Conservation (phyloP, 23 red algal species). For the Gracilaria gracilis region DNA sequence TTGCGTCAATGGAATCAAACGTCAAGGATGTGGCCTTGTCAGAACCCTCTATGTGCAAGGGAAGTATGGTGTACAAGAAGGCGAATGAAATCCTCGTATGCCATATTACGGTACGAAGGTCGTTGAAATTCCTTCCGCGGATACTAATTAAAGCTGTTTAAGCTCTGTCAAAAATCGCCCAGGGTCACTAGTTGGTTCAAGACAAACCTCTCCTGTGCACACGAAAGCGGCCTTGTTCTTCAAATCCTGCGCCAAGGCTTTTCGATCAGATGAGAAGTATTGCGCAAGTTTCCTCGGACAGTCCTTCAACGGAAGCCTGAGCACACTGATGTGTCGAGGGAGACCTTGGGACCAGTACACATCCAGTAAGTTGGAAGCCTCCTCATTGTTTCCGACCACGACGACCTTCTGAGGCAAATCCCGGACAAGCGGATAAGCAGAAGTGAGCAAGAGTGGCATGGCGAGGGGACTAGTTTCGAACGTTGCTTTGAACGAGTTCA, state of each 20-base stretch:
- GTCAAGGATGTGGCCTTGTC: background rate
- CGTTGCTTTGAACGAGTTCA: conserved; percentile 59
- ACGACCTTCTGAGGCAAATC: conserved; percentile 46
- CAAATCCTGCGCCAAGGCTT: background rate
- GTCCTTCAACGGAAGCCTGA: conserved; percentile 50
- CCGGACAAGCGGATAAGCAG: conserved; percentile 49
- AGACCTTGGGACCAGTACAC: conserved; percentile 60
- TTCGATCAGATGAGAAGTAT: conserved; percentile 22
- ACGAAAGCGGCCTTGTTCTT: conserved; percentile 57
- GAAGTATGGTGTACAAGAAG: background rate
- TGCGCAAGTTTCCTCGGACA: conserved; percentile 23
- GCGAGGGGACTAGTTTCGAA: conserved; percentile 65
- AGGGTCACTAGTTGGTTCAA: conserved; percentile 64
- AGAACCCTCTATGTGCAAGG: background rate
- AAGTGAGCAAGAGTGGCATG: conserved; percentile 70
- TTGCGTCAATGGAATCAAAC: no score
- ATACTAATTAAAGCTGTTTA: conserved; percentile 18
- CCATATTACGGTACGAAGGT: background rate
- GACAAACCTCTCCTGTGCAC: conserved; percentile 70
- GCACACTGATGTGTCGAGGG: conserved; percentile 49
- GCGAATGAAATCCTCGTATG: background rate
- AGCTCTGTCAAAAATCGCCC: conserved; percentile 53
- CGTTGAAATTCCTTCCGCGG: background rate
- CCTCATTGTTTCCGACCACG: conserved; percentile 62
- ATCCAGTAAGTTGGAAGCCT: conserved; percentile 55